Evolutionary conservation across 345 rosid genomes (phyloP).

Genomic region (Cardamine resedifolia): DNA sequence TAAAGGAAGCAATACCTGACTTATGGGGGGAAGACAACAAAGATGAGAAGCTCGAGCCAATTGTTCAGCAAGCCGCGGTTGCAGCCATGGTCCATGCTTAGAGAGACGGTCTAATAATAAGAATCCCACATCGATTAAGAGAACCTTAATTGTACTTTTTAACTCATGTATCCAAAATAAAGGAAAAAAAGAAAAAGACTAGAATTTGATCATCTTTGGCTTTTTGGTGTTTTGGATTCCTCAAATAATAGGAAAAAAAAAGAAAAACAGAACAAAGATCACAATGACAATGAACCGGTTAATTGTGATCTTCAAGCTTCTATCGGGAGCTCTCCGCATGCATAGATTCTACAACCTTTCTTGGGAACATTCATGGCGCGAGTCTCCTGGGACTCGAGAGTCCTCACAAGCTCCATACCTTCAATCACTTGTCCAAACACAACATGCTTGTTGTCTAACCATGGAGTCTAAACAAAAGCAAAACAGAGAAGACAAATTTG

Average conservation of each 20-base stretch:
- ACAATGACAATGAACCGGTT: neutral
- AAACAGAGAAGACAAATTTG: neutral
- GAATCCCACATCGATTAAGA: slow-evolving; percentile 2
- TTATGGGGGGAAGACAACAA: slow-evolving; percentile 74
- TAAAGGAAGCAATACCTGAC: slow-evolving; percentile 80
- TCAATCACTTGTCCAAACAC: slow-evolving; percentile 84
- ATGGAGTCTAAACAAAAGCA: slow-evolving; percentile 43
- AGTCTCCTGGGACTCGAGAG: slow-evolving; percentile 76
- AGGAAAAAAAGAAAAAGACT: neutral
- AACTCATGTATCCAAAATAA: slow-evolving; percentile 16
- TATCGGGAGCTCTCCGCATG: slow-evolving; percentile 74
- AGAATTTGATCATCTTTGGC: slow-evolving; percentile 7
- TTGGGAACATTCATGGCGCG: slow-evolving; percentile 66
- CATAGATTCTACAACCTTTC: slow-evolving; percentile 69
- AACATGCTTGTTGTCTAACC: slow-evolving; percentile 93
- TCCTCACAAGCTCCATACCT: slow-evolving; percentile 69
- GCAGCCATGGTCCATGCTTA: slow-evolving; percentile 70
- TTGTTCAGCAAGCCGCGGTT: slow-evolving; percentile 53
- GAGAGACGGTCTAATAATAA: neutral
- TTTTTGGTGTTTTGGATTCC: neutral
- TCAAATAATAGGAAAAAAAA: slow-evolving; percentile 18
- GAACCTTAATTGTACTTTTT: slow-evolving; percentile 17
- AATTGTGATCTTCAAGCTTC: slow-evolving; percentile 46
- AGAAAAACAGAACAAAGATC: slow-evolving; percentile 14
- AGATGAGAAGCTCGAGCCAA: slow-evolving; percentile 56